Evolutionary conservation across 441 rosid species (phyloP), one percentile per base, ranked within the genome.

Genomic region (Gossypium davidsonii): DNA sequence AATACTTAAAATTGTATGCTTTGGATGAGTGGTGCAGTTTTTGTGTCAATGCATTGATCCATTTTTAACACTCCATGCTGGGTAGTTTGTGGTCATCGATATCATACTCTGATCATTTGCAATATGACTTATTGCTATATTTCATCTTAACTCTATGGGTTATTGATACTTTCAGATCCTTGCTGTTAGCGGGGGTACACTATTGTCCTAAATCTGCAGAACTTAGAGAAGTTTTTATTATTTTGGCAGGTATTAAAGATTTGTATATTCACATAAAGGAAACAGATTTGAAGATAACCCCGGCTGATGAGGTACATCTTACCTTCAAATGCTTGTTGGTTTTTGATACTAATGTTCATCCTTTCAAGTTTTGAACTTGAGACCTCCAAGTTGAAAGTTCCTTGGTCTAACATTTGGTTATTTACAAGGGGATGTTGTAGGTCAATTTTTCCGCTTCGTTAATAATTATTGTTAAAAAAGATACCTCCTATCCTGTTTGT

Each of bases 301-400:
- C 90, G 42, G 89, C 87, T 17, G 99, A 93, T 80, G 92, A 93
- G 98, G 98, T 95, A 88, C 69, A 9, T 81, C n/a, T 65, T 10
- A 60, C 60, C n/a, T 28, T 65, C 67, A 28, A 14, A 15, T 65
- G 70, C 51, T 71, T 55, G 64, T 26, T 15, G 67, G 46, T 49
- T 56, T 25, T 78, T 46, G 51, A 11, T 20, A 17, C 51, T 37
- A 61, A 23, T 49, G 37, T 64, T 42, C 44, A 10, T 39, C 62
- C 14, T 21, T 15, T 68, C 37, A 12, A 25, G 37, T 31, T 31
- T 12, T 58, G 8, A 10, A 58, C 18, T 12, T 58, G 37, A 12
- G 63, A 12, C 37, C 37, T 58, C 3, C 37, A 12, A 11, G 63
- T 11, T 58, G 7, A 58, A 58, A 58, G 63, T 58, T 26, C 64